Conservation (phyloP, 169 alveolate species). For the Plasmodium falciparum region DNA sequence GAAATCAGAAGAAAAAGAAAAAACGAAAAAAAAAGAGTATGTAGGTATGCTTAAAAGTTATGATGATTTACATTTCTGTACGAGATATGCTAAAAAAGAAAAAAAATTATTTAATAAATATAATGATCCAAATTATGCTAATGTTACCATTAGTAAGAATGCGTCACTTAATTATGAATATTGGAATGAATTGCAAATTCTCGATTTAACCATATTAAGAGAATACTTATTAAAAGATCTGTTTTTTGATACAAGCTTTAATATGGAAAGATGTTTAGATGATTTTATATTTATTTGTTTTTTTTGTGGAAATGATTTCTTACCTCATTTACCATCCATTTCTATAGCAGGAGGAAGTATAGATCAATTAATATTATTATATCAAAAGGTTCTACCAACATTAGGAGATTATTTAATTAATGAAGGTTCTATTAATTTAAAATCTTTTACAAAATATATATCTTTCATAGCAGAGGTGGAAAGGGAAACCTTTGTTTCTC, state of each 20-base stretch:
- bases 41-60: slow-evolving; percentile 65
- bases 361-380: slow-evolving; percentile 95
- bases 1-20: slow-evolving; percentile 37
- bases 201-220: slow-evolving; percentile 87
- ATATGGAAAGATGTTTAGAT: slow-evolving; percentile 96
- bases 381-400: slow-evolving; percentile 91
- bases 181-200: slow-evolving; percentile 89
- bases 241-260: slow-evolving; percentile 81
- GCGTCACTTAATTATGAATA: slow-evolving; percentile 33
- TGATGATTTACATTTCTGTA: slow-evolving; percentile 79
- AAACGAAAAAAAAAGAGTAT: slow-evolving; percentile 41
- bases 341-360: slow-evolving; percentile 97
- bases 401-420: slow-evolving; percentile 93
- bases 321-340: slow-evolving; percentile 96
- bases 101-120: slow-evolving; percentile 38
- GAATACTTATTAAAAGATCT: slow-evolving; percentile 87
- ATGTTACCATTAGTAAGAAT: slow-evolving; percentile 12
- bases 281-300: slow-evolving; percentile 97
- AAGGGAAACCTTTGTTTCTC: slow-evolving; percentile 87
- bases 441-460: slow-evolving; percentile 83
- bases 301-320: slow-evolving; percentile 98
- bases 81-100: background rate
- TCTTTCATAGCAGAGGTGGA: slow-evolving; percentile 90
- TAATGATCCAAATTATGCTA: slow-evolving; percentile 74
- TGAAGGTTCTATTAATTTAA: slow-evolving; percentile 90